A percentile compares a stretch with the other conserved stretches of the same genome.
These are phyloP conservation scores for Trametes maxima DNA, from an alignment of 768 basidiomycete genomes.

Conservation along the genomic window DNA sequence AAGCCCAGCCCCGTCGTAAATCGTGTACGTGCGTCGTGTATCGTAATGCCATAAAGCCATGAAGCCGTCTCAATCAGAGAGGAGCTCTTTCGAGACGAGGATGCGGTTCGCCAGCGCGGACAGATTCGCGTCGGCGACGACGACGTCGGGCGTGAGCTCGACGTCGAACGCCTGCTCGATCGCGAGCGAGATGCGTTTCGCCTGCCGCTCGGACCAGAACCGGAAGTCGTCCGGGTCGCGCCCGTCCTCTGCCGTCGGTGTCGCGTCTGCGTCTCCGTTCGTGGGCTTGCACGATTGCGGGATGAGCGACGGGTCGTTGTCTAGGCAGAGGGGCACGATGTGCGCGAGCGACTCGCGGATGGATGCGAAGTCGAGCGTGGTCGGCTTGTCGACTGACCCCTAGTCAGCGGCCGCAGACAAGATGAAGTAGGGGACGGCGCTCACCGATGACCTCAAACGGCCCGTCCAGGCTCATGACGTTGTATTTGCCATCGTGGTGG, in stretches of 20 bases:
- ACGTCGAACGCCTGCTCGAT: constrained; percentile 84
- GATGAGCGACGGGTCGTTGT: constrained; percentile 81
- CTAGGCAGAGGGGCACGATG: constrained; percentile 85
- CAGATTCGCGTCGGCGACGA: constrained; percentile 93
- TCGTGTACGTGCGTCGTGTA: neutral
- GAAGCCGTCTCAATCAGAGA: constrained; percentile 15
- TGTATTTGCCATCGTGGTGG: constrained; percentile 97
- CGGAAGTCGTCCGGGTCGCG: constrained; percentile 90
- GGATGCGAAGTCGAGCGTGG: constrained; percentile 60
- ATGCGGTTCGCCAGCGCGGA: constrained; percentile 84
- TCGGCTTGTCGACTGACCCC: constrained; percentile 66
- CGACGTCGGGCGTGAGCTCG: constrained; percentile 87
- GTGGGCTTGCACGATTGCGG: constrained; percentile 61
- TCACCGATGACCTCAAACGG: constrained; percentile 89
- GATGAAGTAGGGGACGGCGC: constrained; percentile 31
- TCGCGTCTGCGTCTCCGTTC: neutral
- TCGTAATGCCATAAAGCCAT: neutral
- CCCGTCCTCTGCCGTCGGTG: constrained; percentile 46
- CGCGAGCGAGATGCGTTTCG: constrained; percentile 80
- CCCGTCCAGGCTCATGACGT: constrained; percentile 85
- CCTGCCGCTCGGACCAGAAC: constrained; percentile 91
- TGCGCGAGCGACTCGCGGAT: constrained; percentile 69
- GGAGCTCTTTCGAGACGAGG: constrained; percentile 57
- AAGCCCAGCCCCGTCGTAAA: neutral
- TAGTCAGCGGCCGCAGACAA: neutral